A percentile compares a stretch with the other conserved stretches of the same genome.
These are phyloP conservation scores for Colletotrichum melonis DNA, from an alignment of 2,329 filamentous ascomycete species.

Conservation along the genomic window DNA sequence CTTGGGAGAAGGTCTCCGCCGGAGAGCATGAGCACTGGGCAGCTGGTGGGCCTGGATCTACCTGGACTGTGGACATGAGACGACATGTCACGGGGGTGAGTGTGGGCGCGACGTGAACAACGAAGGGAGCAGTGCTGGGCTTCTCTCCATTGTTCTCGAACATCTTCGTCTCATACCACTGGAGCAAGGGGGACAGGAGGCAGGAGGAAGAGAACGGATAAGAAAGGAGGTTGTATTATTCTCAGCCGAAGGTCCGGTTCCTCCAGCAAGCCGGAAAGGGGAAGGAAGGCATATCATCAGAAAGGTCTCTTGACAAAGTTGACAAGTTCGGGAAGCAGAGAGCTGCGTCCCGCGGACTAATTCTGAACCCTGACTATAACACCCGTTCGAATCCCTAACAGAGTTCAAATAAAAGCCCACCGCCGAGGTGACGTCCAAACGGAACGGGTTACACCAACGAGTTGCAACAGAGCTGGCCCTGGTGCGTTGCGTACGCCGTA, in stretches of 20 bases:
- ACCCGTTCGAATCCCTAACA: background rate
- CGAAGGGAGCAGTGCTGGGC: background rate
- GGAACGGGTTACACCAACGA: slow-evolving; percentile 7
- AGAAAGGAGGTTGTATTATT: background rate
- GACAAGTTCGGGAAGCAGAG: background rate
- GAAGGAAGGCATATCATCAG: background rate
- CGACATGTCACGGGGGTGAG: slow-evolving; percentile 5
- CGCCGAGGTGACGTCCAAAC: background rate
- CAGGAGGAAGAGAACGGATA: background rate
- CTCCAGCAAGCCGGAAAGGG: background rate
- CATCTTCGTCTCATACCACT: slow-evolving; percentile 15
- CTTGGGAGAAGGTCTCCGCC: slow-evolving; percentile 15
- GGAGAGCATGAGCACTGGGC: slow-evolving; percentile 16
- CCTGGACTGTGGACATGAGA: slow-evolving; percentile 30
- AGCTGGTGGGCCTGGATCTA: slow-evolving; percentile 13
- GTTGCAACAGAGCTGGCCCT: background rate
- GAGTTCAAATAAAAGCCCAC: slow-evolving; percentile 9
- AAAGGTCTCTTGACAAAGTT: background rate
- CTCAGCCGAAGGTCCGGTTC: background rate
- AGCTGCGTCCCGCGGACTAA: background rate
- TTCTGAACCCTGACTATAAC: background rate
- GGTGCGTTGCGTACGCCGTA: background rate
- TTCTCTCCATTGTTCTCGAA: slow-evolving; percentile 25
- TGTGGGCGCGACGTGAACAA: background rate
- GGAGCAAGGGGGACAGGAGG: background rate